A percentile compares a stretch with the other conserved stretches of the same genome.
Evolutionary conservation across 139 green algal genomes (phyloP).

Genomic region (Chlamydomonas sp.): DNA sequence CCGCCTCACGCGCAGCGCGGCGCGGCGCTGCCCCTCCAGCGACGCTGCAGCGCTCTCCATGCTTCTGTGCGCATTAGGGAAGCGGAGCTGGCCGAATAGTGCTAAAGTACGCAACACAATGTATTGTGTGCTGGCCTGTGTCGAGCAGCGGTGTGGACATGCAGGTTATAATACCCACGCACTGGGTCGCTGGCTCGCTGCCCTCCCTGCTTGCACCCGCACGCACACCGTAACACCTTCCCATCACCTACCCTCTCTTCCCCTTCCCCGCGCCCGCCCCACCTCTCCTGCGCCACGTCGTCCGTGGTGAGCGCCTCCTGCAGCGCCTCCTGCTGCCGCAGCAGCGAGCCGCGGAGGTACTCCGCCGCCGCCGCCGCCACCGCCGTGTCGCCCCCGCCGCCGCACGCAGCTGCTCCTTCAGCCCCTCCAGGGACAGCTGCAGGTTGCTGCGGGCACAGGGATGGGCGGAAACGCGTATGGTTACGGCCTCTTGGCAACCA

Average conservation of each 20-base stretch:
- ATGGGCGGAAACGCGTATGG: no score
- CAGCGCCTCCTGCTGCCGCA: constrained; percentile 44
- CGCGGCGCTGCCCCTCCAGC: constrained; percentile 57
- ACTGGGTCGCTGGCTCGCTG: no score
- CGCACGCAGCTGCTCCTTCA: constrained; percentile 7
- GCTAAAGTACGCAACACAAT: no score
- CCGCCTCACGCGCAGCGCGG: constrained; percentile 10
- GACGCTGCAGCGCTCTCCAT: constrained; percentile 64
- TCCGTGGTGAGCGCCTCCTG: constrained; percentile 20
- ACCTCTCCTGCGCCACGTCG: constrained; percentile 29
- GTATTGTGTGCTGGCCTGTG: no score
- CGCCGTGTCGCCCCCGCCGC: not conserved
- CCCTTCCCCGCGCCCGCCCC: no score
- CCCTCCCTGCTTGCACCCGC: no score
- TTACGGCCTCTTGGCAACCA: no score
- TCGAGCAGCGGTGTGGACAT: no score
- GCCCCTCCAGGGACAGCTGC: not conserved
- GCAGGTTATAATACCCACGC: no score
- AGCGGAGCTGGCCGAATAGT: no score
- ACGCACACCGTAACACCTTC: no score
- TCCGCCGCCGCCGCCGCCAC: constrained; percentile 12
- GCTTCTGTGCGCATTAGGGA: not conserved
- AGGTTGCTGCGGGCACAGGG: not conserved
- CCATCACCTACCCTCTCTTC: no score
- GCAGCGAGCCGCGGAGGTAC: constrained; percentile 14